Base-by-base conservation (phyloP, 1,139 yeast species). In the Candida smagusa region DNA sequence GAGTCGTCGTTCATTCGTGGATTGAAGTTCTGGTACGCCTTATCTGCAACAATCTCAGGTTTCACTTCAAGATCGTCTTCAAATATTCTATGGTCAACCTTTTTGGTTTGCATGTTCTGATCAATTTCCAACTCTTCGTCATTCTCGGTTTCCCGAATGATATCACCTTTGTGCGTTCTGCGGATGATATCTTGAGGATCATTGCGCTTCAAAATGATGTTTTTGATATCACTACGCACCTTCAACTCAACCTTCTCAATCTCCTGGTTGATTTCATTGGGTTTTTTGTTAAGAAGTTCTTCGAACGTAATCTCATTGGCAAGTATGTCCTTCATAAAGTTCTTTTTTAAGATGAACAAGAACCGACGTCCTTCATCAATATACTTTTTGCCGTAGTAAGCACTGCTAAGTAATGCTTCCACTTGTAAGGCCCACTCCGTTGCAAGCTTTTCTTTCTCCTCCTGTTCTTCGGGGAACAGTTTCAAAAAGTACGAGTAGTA, bases 111-210 rank as follows among this genome's bases (percentile, higher is more conserved):
- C 21, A 72, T 64, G 36, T 55, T 57, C 24, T 54, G 57, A 34
- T 63, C 68, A 30, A 57, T 55, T 9, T 58, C 62, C 19, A 54
- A 59, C 9, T 49, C 47, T 22, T 48, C 54, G 25, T 56, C 52
- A 34, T 59, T 54, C 27, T 61, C 60, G 36, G 72, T 48, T 37
- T 49, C 53, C 19, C 53, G 30, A 29, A 84, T 59, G 50, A 86
- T 92, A 45, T 88, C 96, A 23, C 96, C 96, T 55, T 84, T 86
- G 54, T 86, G 95, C 2, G 95, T 86, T 50, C 87, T 68, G 48
- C 89, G 72, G 39, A 86, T 79, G 11, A 49, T 48, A 24, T 49
- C 51, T n/a, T 45, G 40, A 3, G 52, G 50, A 28, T 48, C 52
- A 28, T 45, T 47, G 22, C 43, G 42, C 4, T 44, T 47, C 28